Evolutionary conservation across 1,284 basidiomycete genomes (phyloP).

Genomic region (Leccinum proliferum): DNA sequence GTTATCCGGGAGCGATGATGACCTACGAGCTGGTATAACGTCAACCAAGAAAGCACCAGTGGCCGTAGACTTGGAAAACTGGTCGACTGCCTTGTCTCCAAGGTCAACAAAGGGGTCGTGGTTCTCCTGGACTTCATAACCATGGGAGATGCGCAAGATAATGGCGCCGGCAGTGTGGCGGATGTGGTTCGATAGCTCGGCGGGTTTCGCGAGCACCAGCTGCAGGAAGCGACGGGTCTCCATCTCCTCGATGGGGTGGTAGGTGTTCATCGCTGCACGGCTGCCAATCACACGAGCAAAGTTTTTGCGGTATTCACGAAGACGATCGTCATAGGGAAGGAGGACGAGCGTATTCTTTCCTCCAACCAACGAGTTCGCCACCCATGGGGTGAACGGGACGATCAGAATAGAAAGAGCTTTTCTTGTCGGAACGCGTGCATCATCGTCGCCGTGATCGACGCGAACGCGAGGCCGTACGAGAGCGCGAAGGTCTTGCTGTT

Average conservation of each 20-base stretch:
- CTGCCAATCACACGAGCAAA: conserved; percentile 56
- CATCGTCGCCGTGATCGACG: conserved; percentile 61
- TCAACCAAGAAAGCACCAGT: conserved; percentile 60
- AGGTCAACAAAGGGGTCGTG: conserved; percentile 55
- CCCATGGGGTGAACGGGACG: conserved; percentile 55
- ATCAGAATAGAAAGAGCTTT: conserved; percentile 64
- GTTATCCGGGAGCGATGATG: conserved; percentile 3
- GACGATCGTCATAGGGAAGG: conserved; percentile 54
- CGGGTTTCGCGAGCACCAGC: conserved; percentile 49
- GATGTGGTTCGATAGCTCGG: conserved; percentile 47
- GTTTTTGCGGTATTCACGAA: conserved; percentile 56
- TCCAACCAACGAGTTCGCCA: conserved; percentile 66
- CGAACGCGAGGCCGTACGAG: conserved; percentile 68
- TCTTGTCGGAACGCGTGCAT: conserved; percentile 64
- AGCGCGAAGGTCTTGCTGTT: conserved; percentile 25
- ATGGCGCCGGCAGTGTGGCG: conserved; percentile 55
- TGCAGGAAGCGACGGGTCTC: conserved; percentile 54
- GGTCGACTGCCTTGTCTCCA: conserved; percentile 49
- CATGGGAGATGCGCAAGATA: conserved; percentile 56
- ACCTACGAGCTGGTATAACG: conserved; percentile 47
- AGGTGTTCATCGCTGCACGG: conserved; percentile 43
- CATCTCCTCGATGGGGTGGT: conserved; percentile 42
- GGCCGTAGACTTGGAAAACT: conserved; percentile 53
- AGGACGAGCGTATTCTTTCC: conserved; percentile 56
- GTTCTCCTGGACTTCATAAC: conserved; percentile 51